Evolutionary conservation across 2,329 filamentous ascomycete genomes (phyloP).

Genomic region (Volutella citrinella): DNA sequence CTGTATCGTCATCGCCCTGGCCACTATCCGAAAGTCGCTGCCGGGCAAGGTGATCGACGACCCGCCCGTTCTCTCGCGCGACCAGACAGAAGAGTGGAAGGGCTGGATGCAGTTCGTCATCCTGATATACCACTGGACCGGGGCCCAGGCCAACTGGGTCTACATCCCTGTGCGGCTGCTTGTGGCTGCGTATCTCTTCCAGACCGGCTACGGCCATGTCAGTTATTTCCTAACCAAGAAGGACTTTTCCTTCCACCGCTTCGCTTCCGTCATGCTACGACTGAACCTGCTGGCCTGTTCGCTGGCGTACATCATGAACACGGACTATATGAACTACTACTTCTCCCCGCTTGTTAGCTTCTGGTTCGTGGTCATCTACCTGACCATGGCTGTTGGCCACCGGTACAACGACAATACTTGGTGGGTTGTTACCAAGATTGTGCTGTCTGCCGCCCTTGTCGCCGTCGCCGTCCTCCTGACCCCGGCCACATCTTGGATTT

Average conservation of each 20-base stretch:
- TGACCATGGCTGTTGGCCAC: constrained; percentile 45
- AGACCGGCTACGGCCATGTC: too few relatives aligned
- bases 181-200: constrained; percentile 48
- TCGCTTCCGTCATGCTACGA: constrained; percentile 50
- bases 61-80: constrained; percentile 32
- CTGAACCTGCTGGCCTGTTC: constrained; percentile 54
- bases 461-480: constrained; percentile 23
- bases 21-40: constrained; percentile 18
- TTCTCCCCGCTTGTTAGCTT: constrained; percentile 58
- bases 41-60: neutral
- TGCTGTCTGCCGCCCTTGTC: constrained; percentile 38
- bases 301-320: constrained; percentile 55
- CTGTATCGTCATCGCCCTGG: constrained; percentile 14
- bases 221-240: constrained; percentile 53
- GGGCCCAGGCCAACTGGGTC: constrained; percentile 42
- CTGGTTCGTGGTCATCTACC: constrained; percentile 58
- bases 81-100: constrained; percentile 64
- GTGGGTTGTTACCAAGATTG: constrained; percentile 47
- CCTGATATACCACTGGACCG: constrained; percentile 55
- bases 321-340: constrained; percentile 50
- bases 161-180: constrained; percentile 53
- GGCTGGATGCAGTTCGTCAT: constrained; percentile 59
- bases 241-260: constrained; percentile 54
- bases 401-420: constrained; percentile 39
- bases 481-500: constrained; percentile 16